Evolutionary conservation across 2,329 filamentous ascomycete genomes (phyloP), one percentile per base, ranked within the genome.

Genomic region (Tolypocladium capitatum): DNA sequence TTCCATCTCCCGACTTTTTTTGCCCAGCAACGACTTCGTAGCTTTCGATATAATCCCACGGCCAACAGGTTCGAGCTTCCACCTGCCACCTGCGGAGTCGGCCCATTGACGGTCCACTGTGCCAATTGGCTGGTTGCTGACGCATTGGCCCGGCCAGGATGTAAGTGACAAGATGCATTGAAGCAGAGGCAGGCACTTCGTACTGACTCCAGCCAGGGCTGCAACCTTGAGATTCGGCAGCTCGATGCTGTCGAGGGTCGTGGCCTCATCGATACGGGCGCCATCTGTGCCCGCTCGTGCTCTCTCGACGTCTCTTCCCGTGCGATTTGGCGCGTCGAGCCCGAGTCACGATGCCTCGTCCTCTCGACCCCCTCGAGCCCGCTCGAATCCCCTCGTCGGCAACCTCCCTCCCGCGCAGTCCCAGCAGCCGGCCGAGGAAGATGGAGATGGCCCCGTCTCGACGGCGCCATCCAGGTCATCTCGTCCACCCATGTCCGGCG

Each of bases 371-470:
- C 51, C 46, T 5, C 49, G 33, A 21, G 43, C 40, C 24, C 60
- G 59, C 49, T 35, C 36, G 21, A 65, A 64, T 46, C 63, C 62
- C 35, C 58, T 64, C 11, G 52, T 65, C 30, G 62, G 62, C 36
- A 60, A 60, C 50, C 46, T 54, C 43, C 30, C 6, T 2, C 50
- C 51, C 20, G 30, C 49, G 14, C 46, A 54, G 35, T 54, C 58
- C 13, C 42, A 52, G 1, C 45, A 49, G 33, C 42, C 42, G 13
- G 18, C 21, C 21, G 32, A 49, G 21, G 31, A 51, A 18, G 38
- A 42, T 5, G 47, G 33, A 18, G 38, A 42, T 5, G 47, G 33
- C 18, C 47, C 55, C 36, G 41, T 50, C 36, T 48, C 43, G 10
- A 48, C 54, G 32, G 45, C 53, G 35, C n/a, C 47, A 5, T 33